Percentiles rank a stretch among this genome's conserved stretches.
Evolutionary conservation across 257 asterid genomes (phyloP).

Genomic region (Leonotis leonurus): DNA sequence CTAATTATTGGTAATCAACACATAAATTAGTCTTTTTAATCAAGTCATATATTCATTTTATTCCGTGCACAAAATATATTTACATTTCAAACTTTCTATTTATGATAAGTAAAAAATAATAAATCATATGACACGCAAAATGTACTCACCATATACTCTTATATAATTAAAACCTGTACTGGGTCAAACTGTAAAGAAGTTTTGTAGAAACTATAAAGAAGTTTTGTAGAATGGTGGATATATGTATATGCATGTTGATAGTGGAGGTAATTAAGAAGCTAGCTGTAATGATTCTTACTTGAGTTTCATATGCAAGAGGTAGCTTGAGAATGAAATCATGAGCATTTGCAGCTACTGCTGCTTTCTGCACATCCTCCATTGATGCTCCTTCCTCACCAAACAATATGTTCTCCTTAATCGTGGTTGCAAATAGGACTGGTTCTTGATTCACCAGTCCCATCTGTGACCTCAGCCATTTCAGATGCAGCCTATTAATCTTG

Average conservation of each 20-base stretch:
- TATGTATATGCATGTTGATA: too few relatives aligned
- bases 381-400: constrained; percentile 72
- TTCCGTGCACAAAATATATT: too few relatives aligned
- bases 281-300: constrained; percentile 31
- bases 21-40: neutral
- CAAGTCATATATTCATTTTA: too few relatives aligned
- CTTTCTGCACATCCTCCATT: constrained; percentile 53
- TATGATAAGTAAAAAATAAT: too few relatives aligned
- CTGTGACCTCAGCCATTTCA: constrained; percentile 72
- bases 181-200: too few relatives aligned
- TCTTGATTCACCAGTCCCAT: constrained; percentile 85
- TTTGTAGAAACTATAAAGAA: too few relatives aligned
- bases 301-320: constrained; percentile 63
- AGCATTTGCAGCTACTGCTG: constrained; percentile 72
- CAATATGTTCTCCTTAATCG: constrained; percentile 61
- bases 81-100: too few relatives aligned
- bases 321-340: constrained; percentile 60
- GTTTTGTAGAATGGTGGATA: too few relatives aligned
- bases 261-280: too few relatives aligned
- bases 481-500: constrained; percentile 63
- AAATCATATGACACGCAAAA: too few relatives aligned
- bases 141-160: too few relatives aligned
- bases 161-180: too few relatives aligned
- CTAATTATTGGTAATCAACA: constrained; percentile 24
- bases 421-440: constrained; percentile 76